Evolutionary conservation across 352 stramenopile genomes (phyloP).

Genomic region (Phytophthora sansomeana): DNA sequence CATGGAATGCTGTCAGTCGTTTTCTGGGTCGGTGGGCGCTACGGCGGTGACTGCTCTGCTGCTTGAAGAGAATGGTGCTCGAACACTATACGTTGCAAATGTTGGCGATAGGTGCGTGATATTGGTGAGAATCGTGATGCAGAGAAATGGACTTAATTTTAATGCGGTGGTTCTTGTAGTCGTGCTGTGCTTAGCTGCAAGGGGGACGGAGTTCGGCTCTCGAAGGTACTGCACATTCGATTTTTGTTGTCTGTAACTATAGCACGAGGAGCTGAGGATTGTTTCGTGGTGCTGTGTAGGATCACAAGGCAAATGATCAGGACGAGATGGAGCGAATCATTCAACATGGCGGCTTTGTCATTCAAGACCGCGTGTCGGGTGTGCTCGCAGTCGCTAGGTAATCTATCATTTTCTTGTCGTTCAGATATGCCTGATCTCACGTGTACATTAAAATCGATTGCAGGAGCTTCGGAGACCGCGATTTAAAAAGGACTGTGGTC

Average conservation of each 20-base stretch:
- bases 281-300: slow-evolving; percentile 24
- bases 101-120: slow-evolving; percentile 74
- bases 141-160: not conserved
- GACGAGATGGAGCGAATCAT: slow-evolving; percentile 67
- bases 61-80: slow-evolving; percentile 47
- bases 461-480: slow-evolving; percentile 83
- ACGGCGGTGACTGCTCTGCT: slow-evolving; percentile 69
- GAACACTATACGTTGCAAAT: slow-evolving; percentile 69
- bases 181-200: slow-evolving; percentile 72
- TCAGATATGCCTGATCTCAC: slow-evolving; percentile 3
- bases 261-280: not conserved
- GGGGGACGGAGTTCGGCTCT: slow-evolving; percentile 61
- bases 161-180: slow-evolving; percentile 37
- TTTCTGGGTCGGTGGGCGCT: slow-evolving; percentile 56
- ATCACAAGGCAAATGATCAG: slow-evolving; percentile 77
- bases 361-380: slow-evolving; percentile 73
- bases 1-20: slow-evolving; percentile 71
- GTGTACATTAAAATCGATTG: not conserved
- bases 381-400: slow-evolving; percentile 81
- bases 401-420: not conserved
- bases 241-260: not conserved
- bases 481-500: slow-evolving; percentile 78
- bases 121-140: not conserved
- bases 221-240: slow-evolving; percentile 40
- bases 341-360: slow-evolving; percentile 71